Conservation (phyloP, 305 asterid species). For the Fraxinus velutina region DNA sequence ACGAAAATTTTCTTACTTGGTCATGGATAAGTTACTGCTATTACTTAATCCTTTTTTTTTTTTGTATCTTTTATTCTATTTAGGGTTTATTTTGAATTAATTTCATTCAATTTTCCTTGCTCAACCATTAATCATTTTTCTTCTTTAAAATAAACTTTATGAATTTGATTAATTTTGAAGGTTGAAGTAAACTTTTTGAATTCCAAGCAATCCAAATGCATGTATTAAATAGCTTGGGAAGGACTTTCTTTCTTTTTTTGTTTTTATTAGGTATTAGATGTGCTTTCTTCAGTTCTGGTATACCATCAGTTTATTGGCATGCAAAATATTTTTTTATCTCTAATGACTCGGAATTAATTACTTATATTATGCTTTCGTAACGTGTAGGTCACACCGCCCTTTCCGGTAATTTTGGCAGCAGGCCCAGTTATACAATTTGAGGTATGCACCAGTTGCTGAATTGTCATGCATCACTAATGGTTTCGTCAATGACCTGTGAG, state of each 20-base stretch:
- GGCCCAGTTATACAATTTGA: constrained; percentile 82
- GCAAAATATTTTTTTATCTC: background rate
- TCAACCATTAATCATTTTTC: background rate
- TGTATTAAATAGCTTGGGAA: constrained; percentile 3
- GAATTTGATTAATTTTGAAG: background rate
- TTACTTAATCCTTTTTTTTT: background rate
- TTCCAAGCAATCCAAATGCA: background rate
- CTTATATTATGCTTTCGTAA: constrained; percentile 8
- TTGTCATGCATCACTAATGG: constrained; percentile 2
- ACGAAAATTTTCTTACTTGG: background rate
- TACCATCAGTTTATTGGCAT: background rate
- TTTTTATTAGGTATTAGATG: background rate
- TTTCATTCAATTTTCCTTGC: background rate
- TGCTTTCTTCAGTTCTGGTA: background rate
- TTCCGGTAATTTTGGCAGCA: constrained; percentile 68
- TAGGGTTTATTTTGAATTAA: background rate
- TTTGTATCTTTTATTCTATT: background rate
- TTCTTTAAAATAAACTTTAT: background rate
- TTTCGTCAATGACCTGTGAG: background rate
- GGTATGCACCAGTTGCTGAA: constrained; percentile 41
- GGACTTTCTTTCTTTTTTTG: background rate
- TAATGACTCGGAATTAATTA: background rate
- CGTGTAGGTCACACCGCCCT: constrained; percentile 83
- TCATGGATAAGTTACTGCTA: constrained; percentile 5
- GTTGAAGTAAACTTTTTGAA: background rate